These are phyloP conservation scores for Elasticomyces elasticus DNA, from an alignment of 495 filamentous ascomycete species.

Conservation along the genomic window DNA sequence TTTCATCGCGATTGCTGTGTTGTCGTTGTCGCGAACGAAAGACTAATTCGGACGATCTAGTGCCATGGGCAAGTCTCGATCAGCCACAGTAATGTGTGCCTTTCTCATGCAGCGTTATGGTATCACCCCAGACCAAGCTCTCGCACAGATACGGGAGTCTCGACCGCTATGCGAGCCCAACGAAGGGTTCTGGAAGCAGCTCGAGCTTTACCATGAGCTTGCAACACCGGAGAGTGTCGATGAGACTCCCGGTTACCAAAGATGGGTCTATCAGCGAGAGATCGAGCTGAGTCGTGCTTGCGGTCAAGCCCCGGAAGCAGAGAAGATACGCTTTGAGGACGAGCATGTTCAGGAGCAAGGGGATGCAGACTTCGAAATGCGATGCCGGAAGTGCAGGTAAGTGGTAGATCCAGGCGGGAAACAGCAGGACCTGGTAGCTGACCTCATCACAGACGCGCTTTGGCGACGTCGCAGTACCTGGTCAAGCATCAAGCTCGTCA, in stretches of 20 bases:
- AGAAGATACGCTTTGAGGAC: conserved; percentile 75
- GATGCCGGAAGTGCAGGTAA: conserved; percentile 47
- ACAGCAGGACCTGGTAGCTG: neutral
- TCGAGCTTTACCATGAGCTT: conserved; percentile 80
- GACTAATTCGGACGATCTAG: too few relatives aligned
- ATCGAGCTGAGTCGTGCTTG: conserved; percentile 62
- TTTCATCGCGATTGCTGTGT: too few relatives aligned
- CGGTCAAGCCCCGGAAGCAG: conserved; percentile 53
- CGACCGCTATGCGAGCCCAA: conserved; percentile 78
- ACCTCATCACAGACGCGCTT: conserved; percentile 39
- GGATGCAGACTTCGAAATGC: conserved; percentile 34
- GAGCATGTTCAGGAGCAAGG: conserved; percentile 40
- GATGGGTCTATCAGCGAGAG: conserved; percentile 76
- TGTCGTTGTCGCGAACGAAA: too few relatives aligned
- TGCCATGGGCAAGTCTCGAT: conserved; percentile 93
- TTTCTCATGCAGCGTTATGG: conserved; percentile 62
- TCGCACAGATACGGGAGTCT: conserved; percentile 50
- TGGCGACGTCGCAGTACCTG: conserved; percentile 56
- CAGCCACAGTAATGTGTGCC: conserved; percentile 71
- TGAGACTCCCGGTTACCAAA: conserved; percentile 63
- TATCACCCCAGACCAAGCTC: conserved; percentile 49
- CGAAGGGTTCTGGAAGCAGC: conserved; percentile 68
- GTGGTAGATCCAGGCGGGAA: conserved; percentile 4
- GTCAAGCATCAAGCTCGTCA: conserved; percentile 21
- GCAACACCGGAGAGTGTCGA: conserved; percentile 58